Evolutionary conservation across 176 grass and related monocot genomes (phyloP).

Genomic region (Aegilops tauschii): DNA sequence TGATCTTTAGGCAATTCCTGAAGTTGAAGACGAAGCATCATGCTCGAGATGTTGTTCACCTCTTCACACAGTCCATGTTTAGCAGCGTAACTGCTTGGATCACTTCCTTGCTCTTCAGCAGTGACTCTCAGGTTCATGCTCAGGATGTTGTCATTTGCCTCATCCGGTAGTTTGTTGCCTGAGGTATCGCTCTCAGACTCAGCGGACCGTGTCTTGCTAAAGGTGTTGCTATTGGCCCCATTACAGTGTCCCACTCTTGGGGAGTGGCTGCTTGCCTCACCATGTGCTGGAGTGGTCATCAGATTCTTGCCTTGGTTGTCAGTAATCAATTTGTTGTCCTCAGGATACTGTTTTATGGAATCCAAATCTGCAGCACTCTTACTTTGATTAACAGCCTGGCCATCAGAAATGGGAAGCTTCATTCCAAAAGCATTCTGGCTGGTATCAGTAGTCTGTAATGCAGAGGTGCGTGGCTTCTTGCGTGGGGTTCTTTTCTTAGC

Average conservation of each 20-base stretch:
- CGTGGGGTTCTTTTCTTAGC: background rate
- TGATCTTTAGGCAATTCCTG: background rate
- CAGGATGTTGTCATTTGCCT: background rate
- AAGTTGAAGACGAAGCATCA: background rate
- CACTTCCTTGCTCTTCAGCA: background rate
- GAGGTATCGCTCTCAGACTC: background rate
- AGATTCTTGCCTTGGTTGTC: background rate
- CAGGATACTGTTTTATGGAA: conserved; percentile 39
- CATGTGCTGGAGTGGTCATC: background rate
- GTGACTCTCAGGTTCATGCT: background rate
- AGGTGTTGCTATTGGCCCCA: background rate
- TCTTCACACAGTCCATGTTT: background rate
- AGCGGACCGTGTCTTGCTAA: background rate
- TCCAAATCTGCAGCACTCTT: conserved; percentile 6
- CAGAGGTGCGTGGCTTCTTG: conserved; percentile 6
- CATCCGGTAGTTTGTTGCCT: background rate
- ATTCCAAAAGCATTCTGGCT: background rate
- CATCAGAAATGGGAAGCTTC: conserved; percentile 18
- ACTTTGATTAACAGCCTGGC: conserved; percentile 11
- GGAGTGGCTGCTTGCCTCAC: background rate
- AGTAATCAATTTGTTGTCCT: background rate
- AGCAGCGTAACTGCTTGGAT: conserved; percentile 6
- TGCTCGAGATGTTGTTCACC: conserved; percentile 6
- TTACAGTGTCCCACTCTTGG: background rate
- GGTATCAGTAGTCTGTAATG: background rate